A percentile compares a stretch with the other conserved stretches of the same genome.
These are phyloP conservation scores for Trichosanthes cucumerina DNA, from an alignment of 306 rosid genomes.

Conservation along the genomic window DNA sequence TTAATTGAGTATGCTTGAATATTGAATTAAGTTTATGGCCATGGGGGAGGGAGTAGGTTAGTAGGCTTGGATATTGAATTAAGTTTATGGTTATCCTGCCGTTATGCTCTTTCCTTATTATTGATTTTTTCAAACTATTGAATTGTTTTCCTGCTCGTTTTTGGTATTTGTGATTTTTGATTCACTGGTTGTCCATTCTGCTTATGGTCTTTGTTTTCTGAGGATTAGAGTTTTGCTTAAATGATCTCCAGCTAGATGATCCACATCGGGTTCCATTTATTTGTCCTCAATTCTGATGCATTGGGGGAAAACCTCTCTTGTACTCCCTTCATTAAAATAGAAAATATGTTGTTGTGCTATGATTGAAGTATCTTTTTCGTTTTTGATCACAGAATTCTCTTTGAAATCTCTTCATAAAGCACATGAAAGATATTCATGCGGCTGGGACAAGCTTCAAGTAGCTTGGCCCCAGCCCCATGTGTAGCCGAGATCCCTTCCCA, in stretches of 20 bases:
- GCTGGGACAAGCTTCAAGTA: conserved; percentile 53
- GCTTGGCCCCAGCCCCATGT: conserved; percentile 54
- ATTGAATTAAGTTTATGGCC: too few relatives aligned
- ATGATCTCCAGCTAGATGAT: background rate
- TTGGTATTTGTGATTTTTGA: too few relatives aligned
- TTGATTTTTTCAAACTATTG: too few relatives aligned
- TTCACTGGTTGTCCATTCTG: too few relatives aligned
- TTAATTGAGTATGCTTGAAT: too few relatives aligned
- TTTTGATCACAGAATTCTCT: conserved; percentile 30
- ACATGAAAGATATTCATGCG: conserved; percentile 57
- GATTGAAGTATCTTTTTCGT: conserved; percentile 7
- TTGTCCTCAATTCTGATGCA: background rate
- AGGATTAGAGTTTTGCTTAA: too few relatives aligned
- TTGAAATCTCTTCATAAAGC: conserved; percentile 29
- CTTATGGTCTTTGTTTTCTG: too few relatives aligned
- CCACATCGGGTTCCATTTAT: background rate
- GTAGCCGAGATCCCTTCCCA: conserved; percentile 45
- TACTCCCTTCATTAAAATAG: background rate
- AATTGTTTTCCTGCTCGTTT: too few relatives aligned
- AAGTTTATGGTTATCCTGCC: too few relatives aligned
- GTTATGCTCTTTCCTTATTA: too few relatives aligned
- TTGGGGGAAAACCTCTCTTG: background rate
- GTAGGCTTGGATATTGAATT: too few relatives aligned
- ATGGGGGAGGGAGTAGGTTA: too few relatives aligned
- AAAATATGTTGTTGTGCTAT: background rate